Evolutionary conservation across 1,284 basidiomycete genomes (phyloP), one percentile per base, ranked within the genome.

Genomic region (Microbotryum violaceum): DNA sequence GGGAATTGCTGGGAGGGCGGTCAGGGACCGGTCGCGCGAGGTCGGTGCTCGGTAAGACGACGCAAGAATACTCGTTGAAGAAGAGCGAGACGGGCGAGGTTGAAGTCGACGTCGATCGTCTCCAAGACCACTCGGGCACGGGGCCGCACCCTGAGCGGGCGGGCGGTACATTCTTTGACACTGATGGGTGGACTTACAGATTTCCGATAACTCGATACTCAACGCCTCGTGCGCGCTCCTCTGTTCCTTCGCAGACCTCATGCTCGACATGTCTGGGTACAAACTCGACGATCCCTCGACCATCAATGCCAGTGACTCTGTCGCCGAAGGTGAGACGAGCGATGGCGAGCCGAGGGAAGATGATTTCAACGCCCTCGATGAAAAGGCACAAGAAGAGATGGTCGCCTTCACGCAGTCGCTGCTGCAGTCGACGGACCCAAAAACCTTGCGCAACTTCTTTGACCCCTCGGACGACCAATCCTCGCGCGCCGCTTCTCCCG

Each of bases 191-290:
- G 31, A 31, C 31, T 31, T 7, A 31, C 31, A 1, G 31, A 31
- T 8, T 10, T 8, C 31, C 31, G 8, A 31, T 31, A 10, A 31
- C 31, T 31, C 2, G 31, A 9, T 31, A 31, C 31, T 31, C 9
- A 49, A 23, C 48, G 27, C 20, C 48, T 49, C 31, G 31, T 31
- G 31, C 31, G 31, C 31, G 9, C 31, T 8, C 27, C 48, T 12
- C 14, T 4, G 6, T 49, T 49, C 25, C 8, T 21, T 70, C 18
- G 65, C 67, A 64, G 76, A 89, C 82, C 72, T 78, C 77, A 76
- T 77, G 25, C 63, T 80, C 64, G 75, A 77, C 68, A 77, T 78
- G 73, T 75, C 74, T 10, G 80, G 80, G 1, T 80, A 79, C 71
- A 74, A 75, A 57, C 60, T 70, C 45, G 58, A 68, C 49, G 50